Evolutionary conservation across 2,329 filamentous ascomycete genomes (phyloP).

Genomic region (Fusarium haematococcum): DNA sequence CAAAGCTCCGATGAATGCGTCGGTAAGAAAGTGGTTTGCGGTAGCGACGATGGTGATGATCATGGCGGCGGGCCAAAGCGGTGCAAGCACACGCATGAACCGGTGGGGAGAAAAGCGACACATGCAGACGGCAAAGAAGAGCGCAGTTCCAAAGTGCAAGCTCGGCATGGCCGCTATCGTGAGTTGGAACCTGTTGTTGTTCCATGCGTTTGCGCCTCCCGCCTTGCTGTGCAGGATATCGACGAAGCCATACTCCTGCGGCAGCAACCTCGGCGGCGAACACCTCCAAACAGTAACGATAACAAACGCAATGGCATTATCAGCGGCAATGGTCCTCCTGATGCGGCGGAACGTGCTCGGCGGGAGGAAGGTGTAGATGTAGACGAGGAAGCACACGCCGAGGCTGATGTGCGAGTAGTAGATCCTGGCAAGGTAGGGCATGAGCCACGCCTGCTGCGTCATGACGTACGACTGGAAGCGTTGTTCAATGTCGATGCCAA

Average conservation of each 20-base stretch:
- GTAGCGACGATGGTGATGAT: constrained; percentile 55
- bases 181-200: constrained; percentile 58
- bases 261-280: constrained; percentile 61
- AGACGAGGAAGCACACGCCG: constrained; percentile 59
- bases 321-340: constrained; percentile 60
- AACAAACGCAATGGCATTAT: constrained; percentile 61
- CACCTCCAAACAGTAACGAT: constrained; percentile 61
- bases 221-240: constrained; percentile 56
- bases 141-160: constrained; percentile 58
- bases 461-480: constrained; percentile 55
- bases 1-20: constrained; percentile 50
- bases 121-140: constrained; percentile 51
- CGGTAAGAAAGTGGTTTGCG: constrained; percentile 54
- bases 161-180: constrained; percentile 63
- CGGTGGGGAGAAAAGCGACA: constrained; percentile 55
- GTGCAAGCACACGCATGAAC: constrained; percentile 50
- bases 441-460: constrained; percentile 49
- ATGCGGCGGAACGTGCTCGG: constrained; percentile 54
- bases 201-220: constrained; percentile 51
- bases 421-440: constrained; percentile 54
- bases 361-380: constrained; percentile 59
- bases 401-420: constrained; percentile 61
- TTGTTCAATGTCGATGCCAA: constrained; percentile 56
- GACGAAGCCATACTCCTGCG: constrained; percentile 58
- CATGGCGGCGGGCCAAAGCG: constrained; percentile 58